Base-by-base conservation (phyloP, 2,329 filamentous ascomycete species). In the Orbilia ellipsospora region DNA sequence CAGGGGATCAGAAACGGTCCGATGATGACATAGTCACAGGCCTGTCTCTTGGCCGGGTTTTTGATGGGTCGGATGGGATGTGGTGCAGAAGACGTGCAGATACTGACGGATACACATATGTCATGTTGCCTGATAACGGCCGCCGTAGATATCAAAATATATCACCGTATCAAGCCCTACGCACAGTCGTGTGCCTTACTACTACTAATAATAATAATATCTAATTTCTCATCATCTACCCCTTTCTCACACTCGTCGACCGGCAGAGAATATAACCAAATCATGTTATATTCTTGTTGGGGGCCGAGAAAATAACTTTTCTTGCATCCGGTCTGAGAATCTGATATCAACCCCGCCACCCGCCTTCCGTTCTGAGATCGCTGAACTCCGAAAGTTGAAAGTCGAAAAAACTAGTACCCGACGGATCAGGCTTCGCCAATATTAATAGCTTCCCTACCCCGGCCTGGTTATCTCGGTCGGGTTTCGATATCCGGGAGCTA, bases 311-410 rank as follows among this genome's bases (percentile, higher is more conserved):
- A 56, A 50, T 48, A 36, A 51, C 65, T 74, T 74, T 56, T 36
- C 8, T 36, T 36, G 31, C 31, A 36, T 36, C 31, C 5, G 31
- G 31, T 36, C 31, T 36, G 31, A 36, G 31, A 36, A 36, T 36
- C 31, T 36, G 31, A 36, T 36, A 36, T 42, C 31, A 51, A 55
- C 26, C 36, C 56, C 45, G 48, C 65, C 28, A 44, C 57, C 63
- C 70, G 70, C 70, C 70, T 74, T 74, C 70, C 70, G 45, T 74
- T 74, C 70, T 74, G 57, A 68, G 70, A 64, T 68, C 63, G 62
- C 56, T 26, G 62, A 51, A 67, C 62, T 63, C 62, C 68, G 61
- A 67, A 57, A 48, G 31, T 67, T 31, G 48, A 61, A 62, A 56
- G 64, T 55, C 40, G 54, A 64, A 72, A 54, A 72, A 54, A 52